Percentiles rank a stretch among this genome's conserved stretches.
phyloP scores from a whole-genome alignment of 1,284 basidiomycete genomes.

The Ustilago lituana region DNA sequence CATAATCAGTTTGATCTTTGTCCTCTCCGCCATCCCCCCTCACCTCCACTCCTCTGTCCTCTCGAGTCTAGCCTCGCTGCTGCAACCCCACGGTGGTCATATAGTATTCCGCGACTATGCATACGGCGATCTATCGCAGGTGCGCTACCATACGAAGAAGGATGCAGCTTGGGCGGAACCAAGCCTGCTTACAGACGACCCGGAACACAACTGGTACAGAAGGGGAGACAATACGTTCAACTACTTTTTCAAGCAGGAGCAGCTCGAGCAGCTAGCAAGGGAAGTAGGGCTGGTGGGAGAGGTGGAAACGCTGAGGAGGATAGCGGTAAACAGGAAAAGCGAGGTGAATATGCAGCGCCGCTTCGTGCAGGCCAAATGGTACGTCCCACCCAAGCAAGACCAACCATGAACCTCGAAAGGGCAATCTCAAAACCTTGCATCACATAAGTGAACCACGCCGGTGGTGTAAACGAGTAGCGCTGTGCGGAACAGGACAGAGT shows the following conservation, averaged over 20 bases:
- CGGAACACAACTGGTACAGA: slow-evolving; percentile 57
- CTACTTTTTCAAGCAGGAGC: slow-evolving; percentile 65
- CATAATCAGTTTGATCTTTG: slow-evolving; percentile 65
- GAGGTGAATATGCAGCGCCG: slow-evolving; percentile 47
- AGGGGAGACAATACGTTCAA: slow-evolving; percentile 68
- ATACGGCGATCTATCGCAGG: slow-evolving; percentile 65
- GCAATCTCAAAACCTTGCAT: too few relatives aligned
- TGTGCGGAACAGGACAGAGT: too few relatives aligned
- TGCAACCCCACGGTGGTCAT: slow-evolving; percentile 19
- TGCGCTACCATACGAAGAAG: slow-evolving; percentile 66
- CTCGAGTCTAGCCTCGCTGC: slow-evolving; percentile 7
- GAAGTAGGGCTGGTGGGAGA: slow-evolving; percentile 48
- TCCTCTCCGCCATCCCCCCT: slow-evolving; percentile 68
- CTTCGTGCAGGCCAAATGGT: slow-evolving; percentile 63
- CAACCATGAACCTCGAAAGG: too few relatives aligned
- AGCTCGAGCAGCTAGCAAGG: slow-evolving; percentile 46
- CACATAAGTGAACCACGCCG: too few relatives aligned
- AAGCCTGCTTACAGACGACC: slow-evolving; percentile 50
- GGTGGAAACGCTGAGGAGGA: slow-evolving; percentile 30
- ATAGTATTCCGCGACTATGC: slow-evolving; percentile 68
- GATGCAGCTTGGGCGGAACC: slow-evolving; percentile 64
- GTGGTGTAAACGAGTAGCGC: too few relatives aligned
- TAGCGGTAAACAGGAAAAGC: slow-evolving; percentile 31
- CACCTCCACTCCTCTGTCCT: slow-evolving; percentile 45
- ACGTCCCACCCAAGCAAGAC: slow-evolving; percentile 3